These are phyloP conservation scores for Kwoniella dejecticola DNA, from an alignment of 768 basidiomycete species.

Conservation along the genomic window DNA sequence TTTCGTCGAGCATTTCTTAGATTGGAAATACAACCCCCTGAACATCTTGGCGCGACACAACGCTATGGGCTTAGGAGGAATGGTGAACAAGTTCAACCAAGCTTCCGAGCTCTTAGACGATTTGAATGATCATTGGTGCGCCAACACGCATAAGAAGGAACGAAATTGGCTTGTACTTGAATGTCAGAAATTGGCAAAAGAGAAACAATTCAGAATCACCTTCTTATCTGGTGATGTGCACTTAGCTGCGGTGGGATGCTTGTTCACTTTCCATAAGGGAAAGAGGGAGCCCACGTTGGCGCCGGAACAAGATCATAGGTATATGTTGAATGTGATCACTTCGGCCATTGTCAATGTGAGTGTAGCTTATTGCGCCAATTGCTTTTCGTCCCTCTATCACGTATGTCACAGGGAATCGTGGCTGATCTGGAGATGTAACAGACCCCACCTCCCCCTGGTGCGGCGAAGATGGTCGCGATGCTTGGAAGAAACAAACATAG, in stretches of 20 bases:
- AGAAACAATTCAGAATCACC: conserved; percentile 70
- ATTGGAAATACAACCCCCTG: conserved; percentile 81
- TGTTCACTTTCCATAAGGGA: conserved; percentile 36
- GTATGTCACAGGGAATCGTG: no score
- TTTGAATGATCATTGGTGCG: conserved; percentile 90
- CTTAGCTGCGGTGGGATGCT: conserved; percentile 73
- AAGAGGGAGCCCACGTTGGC: conserved; percentile 56
- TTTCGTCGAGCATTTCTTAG: conserved; percentile 72
- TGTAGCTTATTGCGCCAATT: background rate
- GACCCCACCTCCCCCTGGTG: conserved; percentile 70
- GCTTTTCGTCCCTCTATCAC: conserved; percentile 59
- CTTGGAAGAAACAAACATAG: conserved; percentile 75
- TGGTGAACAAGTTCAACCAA: conserved; percentile 58
- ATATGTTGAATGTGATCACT: conserved; percentile 73
- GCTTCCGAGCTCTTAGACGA: conserved; percentile 88
- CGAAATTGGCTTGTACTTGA: conserved; percentile 84
- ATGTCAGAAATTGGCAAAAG: conserved; percentile 70
- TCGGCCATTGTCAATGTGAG: conserved; percentile 73
- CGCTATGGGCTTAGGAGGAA: conserved; percentile 69
- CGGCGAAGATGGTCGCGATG: conserved; percentile 76
- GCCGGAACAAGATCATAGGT: conserved; percentile 70
- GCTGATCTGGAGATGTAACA: background rate
- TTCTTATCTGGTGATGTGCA: conserved; percentile 94
- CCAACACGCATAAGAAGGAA: conserved; percentile 71
- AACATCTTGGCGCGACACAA: conserved; percentile 71